These are phyloP conservation scores for Sporothrix globosa DNA, from an alignment of 2,329 filamentous ascomycete species.

Conservation along the genomic window DNA sequence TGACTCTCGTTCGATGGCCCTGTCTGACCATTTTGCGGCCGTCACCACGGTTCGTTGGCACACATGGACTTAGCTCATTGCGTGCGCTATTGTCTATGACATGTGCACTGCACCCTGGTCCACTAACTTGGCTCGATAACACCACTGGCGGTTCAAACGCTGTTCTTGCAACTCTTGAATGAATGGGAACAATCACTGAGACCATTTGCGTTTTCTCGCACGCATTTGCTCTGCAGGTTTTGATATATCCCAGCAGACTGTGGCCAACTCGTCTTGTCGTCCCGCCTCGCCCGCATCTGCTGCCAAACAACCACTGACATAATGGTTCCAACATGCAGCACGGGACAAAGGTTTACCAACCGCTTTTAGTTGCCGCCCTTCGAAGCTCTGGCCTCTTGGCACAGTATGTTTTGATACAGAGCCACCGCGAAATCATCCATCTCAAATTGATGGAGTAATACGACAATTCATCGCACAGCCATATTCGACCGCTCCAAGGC, in stretches of 20 bases:
- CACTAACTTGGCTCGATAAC: background rate
- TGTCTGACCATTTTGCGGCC: background rate
- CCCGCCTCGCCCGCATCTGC: background rate
- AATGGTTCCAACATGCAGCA: slow-evolving; percentile 8
- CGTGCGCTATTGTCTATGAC: background rate
- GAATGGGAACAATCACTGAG: background rate
- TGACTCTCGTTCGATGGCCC: background rate
- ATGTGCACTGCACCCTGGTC: slow-evolving; percentile 3
- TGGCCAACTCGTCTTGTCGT: background rate
- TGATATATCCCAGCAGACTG: background rate
- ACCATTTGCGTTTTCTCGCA: background rate
- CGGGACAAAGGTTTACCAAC: slow-evolving; percentile 20
- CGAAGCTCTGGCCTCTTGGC: slow-evolving; percentile 20
- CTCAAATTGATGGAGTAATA: background rate
- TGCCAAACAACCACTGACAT: background rate
- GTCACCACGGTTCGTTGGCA: background rate
- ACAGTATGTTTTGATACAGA: slow-evolving; percentile 14
- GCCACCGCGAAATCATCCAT: slow-evolving; percentile 7
- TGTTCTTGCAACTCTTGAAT: background rate
- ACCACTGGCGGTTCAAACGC: background rate
- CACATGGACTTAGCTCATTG: background rate
- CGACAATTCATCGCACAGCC: background rate
- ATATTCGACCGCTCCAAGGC: background rate
- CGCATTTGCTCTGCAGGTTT: background rate
- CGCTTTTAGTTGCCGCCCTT: slow-evolving; percentile 7